Conservation (phyloP, 78 protist species). For the Dictyostelium capitatum region DNA sequence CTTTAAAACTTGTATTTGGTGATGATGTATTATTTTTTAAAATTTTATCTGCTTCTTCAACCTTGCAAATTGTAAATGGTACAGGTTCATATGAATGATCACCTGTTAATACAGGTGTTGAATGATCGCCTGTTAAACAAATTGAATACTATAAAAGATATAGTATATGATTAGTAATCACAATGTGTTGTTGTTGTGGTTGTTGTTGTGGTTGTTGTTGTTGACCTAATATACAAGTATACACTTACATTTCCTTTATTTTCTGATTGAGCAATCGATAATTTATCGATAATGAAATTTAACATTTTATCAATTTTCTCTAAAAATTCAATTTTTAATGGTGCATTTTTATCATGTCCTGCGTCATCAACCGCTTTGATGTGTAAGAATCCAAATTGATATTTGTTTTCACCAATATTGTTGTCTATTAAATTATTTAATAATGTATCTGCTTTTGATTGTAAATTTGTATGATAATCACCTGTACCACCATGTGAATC, state of each 20-base stretch:
- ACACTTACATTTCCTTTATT: constrained; percentile 15
- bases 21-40: background rate
- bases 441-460: constrained; percentile 77
- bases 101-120: constrained; percentile 87
- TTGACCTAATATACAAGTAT: no score
- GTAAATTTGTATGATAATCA: constrained; percentile 89
- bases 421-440: constrained; percentile 7
- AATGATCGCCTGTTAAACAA: constrained; percentile 92
- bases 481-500: constrained; percentile 89
- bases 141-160: constrained; percentile 25
- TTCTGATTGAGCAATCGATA: constrained; percentile 1
- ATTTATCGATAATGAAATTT: background rate
- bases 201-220: background rate
- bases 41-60: background rate
- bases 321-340: constrained; percentile 64
- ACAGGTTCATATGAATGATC: constrained; percentile 92
- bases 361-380: constrained; percentile 93
- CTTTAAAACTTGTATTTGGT: background rate
- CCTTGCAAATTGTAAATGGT: constrained; percentile 80
- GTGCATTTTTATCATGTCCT: constrained; percentile 86
- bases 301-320: constrained; percentile 76
- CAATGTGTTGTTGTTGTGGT: background rate
- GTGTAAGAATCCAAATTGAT: constrained; percentile 90
- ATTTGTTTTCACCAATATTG: constrained; percentile 4
- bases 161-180: background rate